Percentiles rank a stretch among this genome's conserved stretches.
Conservation (phyloP, 441 rosid species). For the Erodium texanum region DNA sequence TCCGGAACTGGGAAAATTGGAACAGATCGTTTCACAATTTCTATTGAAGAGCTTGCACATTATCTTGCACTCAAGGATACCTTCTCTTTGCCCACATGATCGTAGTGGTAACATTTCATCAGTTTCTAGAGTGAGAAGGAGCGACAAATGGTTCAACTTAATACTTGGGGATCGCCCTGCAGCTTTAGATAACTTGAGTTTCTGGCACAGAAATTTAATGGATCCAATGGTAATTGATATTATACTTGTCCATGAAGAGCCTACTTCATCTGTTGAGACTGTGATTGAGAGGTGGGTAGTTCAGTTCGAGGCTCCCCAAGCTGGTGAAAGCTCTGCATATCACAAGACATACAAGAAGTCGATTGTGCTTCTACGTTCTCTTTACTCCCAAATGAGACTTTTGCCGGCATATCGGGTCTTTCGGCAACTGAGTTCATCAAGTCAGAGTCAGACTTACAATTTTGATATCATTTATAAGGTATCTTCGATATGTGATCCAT, state of each 20-base stretch:
- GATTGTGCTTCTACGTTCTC: constrained; percentile 59
- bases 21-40: constrained; percentile 63
- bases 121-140: constrained; percentile 41
- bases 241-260: constrained; percentile 45
- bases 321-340: constrained; percentile 36
- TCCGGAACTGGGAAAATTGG: constrained; percentile 47
- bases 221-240: constrained; percentile 79
- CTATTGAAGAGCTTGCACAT: constrained; percentile 69
- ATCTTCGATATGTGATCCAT: constrained; percentile 59
- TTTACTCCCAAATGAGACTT: constrained; percentile 61
- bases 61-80: constrained; percentile 65
- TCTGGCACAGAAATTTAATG: constrained; percentile 59
- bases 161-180: constrained; percentile 78
- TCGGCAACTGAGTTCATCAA: constrained; percentile 52
- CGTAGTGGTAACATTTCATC: constrained; percentile 30
- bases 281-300: constrained; percentile 83
- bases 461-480: constrained; percentile 66
- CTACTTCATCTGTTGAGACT: constrained; percentile 43
- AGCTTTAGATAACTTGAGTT: constrained; percentile 52
- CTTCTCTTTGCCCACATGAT: constrained; percentile 47
- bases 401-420: constrained; percentile 71
- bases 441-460: constrained; percentile 45
- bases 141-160: constrained; percentile 85
- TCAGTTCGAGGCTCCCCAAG: constrained; percentile 56
- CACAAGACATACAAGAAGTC: constrained; percentile 75